phyloP scores from a whole-genome alignment of 2,329 filamentous ascomycete species.

The Hymenoscyphus infarciens region DNA sequence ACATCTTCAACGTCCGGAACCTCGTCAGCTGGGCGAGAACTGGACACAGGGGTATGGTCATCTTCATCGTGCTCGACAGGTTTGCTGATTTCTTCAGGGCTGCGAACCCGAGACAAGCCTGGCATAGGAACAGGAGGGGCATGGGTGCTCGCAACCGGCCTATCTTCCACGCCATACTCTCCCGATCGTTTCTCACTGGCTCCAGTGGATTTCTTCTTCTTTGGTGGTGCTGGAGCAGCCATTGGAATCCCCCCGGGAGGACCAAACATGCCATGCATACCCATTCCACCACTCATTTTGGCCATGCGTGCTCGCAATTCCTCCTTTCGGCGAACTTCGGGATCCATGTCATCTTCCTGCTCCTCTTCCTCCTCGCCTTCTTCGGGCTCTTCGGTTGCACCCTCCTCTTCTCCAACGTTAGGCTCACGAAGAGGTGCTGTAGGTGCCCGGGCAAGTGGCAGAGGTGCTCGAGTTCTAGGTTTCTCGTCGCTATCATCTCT shows the following conservation, averaged over 20 bases:
- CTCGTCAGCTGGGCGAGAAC: constrained; percentile 42
- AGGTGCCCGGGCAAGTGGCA: constrained; percentile 39
- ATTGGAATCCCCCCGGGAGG: constrained; percentile 64
- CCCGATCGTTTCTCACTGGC: constrained; percentile 41
- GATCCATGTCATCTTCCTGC: constrained; percentile 78
- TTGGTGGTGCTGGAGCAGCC: constrained; percentile 46
- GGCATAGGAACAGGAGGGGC: constrained; percentile 63
- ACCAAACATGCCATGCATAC: constrained; percentile 92
- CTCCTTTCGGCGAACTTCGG: constrained; percentile 78
- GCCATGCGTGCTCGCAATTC: constrained; percentile 94
- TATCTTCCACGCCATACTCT: constrained; percentile 44
- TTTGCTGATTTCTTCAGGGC: constrained; percentile 45
- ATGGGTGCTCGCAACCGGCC: constrained; percentile 41
- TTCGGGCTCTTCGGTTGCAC: constrained; percentile 42
- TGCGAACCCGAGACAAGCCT: constrained; percentile 60
- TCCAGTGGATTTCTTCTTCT: constrained; percentile 52
- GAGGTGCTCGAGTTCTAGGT: constrained; percentile 26
- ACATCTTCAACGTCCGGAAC: constrained; percentile 53
- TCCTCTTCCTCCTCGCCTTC: constrained; percentile 53
- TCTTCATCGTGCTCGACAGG: constrained; percentile 37
- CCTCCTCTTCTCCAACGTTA: constrained; percentile 46
- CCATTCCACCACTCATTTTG: constrained; percentile 97
- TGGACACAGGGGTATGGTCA: constrained; percentile 48
- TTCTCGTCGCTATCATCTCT: constrained; percentile 72
- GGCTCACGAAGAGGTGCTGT: constrained; percentile 38